A percentile compares a stretch with the other conserved stretches of the same genome.
These are phyloP conservation scores for Penicillium pancosmium DNA, from an alignment of 495 filamentous ascomycete species.

Conservation along the genomic window DNA sequence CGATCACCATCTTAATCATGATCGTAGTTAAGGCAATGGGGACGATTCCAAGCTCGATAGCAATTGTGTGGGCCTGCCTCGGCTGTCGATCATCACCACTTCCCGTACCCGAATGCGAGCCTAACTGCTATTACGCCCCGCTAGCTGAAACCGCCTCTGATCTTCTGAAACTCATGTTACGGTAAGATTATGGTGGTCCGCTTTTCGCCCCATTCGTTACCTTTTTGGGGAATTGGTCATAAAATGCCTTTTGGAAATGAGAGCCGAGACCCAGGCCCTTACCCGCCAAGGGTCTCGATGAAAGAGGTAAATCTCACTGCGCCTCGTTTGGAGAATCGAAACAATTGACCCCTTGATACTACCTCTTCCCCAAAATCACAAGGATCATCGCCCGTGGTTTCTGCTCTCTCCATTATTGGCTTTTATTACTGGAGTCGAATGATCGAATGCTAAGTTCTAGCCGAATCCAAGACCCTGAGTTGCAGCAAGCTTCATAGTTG, in stretches of 20 bases:
- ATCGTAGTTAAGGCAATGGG: background rate
- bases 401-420: background rate
- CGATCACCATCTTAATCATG: background rate
- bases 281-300: background rate
- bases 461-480: background rate
- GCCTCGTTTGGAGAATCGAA: background rate
- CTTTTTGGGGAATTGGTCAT: slow-evolving; percentile 4
- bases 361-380: background rate
- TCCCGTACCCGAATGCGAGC: background rate
- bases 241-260: background rate
- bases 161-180: background rate
- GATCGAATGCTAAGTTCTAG: background rate
- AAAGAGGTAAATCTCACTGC: background rate
- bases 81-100: background rate
- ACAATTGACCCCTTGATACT: background rate
- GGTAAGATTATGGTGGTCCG: background rate
- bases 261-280: background rate
- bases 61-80: background rate
- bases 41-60: background rate
- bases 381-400: background rate
- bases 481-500: background rate
- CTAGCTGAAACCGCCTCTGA: background rate
- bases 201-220: background rate
- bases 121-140: background rate
- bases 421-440: background rate